A percentile compares a stretch with the other conserved stretches of the same genome.
These are phyloP conservation scores for Colletotrichum higginsianum DNA, from an alignment of 2,329 filamentous ascomycete species.

Conservation along the genomic window DNA sequence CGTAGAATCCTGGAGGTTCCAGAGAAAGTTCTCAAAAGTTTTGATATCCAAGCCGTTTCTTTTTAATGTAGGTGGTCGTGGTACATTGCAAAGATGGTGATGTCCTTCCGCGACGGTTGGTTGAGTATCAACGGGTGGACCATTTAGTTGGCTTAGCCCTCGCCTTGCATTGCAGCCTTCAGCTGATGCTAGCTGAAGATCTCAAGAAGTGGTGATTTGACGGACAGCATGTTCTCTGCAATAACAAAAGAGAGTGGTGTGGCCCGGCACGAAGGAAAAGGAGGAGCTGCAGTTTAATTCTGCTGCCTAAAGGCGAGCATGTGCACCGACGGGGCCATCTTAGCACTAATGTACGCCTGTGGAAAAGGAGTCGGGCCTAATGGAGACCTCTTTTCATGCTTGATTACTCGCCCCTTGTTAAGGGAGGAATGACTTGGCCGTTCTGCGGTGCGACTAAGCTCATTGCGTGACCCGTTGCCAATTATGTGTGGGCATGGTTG, in stretches of 20 bases:
- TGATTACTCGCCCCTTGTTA: not conserved
- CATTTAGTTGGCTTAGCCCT: not conserved
- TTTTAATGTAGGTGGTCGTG: not conserved
- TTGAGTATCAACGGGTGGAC: not conserved
- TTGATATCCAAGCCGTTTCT: too few relatives aligned
- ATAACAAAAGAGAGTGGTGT: not conserved
- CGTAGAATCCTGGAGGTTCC: too few relatives aligned
- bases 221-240: not conserved
- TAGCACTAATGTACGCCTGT: conserved; percentile 4
- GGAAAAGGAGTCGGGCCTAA: conserved; percentile 11
- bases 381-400: not conserved
- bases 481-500: not conserved
- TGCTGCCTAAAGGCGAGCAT: conserved; percentile 29
- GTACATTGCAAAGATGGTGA: not conserved
- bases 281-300: conserved; percentile 26
- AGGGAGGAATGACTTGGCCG: not conserved
- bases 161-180: too few relatives aligned
- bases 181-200: too few relatives aligned
- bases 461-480: not conserved
- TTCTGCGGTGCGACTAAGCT: not conserved
- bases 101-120: too few relatives aligned
- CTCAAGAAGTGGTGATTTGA: not conserved
- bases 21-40: too few relatives aligned
- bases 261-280: not conserved
- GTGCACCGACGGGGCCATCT: not conserved